Conservation (phyloP, 2,329 filamentous ascomycete genomes). For the Aurifilum marmelostoma region DNA sequence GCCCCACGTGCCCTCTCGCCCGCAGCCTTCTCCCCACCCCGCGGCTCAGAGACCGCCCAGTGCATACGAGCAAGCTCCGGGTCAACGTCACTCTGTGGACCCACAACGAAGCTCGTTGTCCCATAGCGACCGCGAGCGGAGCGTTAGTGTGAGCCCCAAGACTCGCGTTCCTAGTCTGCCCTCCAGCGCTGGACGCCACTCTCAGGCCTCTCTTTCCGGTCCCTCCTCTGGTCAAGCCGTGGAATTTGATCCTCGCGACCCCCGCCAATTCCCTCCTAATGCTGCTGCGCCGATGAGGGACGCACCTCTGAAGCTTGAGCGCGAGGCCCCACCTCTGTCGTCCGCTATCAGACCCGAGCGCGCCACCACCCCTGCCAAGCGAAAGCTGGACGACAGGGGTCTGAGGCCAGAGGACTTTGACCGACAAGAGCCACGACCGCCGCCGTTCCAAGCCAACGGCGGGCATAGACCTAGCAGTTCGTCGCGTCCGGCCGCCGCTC, state of each 20-base stretch:
- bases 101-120: constrained; percentile 55
- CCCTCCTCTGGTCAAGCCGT: constrained; percentile 18
- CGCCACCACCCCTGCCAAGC: constrained; percentile 48
- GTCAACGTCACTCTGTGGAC: constrained; percentile 37
- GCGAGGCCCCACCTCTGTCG: constrained; percentile 33
- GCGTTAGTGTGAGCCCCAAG: constrained; percentile 78
- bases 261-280: constrained; percentile 30
- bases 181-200: constrained; percentile 45
- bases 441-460: constrained; percentile 55
- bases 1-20: constrained; percentile 30
- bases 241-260: constrained; percentile 32
- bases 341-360: constrained; percentile 34
- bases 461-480: constrained; percentile 22
- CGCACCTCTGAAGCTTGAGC: constrained; percentile 34
- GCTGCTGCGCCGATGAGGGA: constrained; percentile 27
- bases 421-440: constrained; percentile 50
- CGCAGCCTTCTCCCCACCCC: constrained; percentile 36
- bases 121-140: constrained; percentile 68
- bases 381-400: constrained; percentile 53
- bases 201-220: constrained; percentile 31
- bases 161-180: constrained; percentile 62
- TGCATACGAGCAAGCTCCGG: constrained; percentile 45
- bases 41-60: constrained; percentile 47
- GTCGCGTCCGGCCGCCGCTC: constrained; percentile 32
- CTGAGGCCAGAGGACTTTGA: constrained; percentile 57